Conservation (phyloP, 371 early-diverging fungal genomes). For the Rhizopus sp. region DNA sequence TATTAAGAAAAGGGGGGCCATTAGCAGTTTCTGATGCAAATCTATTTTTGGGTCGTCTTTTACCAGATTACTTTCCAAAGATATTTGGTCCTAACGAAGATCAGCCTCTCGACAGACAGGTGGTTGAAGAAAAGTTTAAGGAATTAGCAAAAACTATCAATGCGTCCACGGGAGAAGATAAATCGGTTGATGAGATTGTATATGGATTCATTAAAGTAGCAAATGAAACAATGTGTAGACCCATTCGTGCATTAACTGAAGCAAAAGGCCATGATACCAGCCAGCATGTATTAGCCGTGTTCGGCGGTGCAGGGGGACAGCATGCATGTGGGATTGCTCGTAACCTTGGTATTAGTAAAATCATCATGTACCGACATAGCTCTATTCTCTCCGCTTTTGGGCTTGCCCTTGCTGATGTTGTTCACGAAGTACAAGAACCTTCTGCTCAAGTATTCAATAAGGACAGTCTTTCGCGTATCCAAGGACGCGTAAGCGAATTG, state of each 20-base stretch:
- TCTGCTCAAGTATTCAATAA: constrained; percentile 46
- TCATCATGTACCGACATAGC: constrained; percentile 84
- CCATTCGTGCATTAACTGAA: constrained; percentile 93
- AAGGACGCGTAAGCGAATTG: constrained; percentile 55
- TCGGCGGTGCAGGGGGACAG: constrained; percentile 96
- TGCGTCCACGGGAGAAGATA: constrained; percentile 35
- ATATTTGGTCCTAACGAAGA: constrained; percentile 94
- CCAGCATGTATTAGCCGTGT: constrained; percentile 86
- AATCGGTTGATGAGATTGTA: constrained; percentile 82
- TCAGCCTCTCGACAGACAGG: constrained; percentile 75
- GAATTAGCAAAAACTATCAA: constrained; percentile 70
- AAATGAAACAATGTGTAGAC: constrained; percentile 95
- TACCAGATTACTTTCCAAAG: constrained; percentile 87
- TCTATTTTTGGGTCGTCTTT: constrained; percentile 82
- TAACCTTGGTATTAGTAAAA: constrained; percentile 80
- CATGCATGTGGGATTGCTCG: constrained; percentile 94
- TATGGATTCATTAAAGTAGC: constrained; percentile 94
- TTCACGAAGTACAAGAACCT: constrained; percentile 91
- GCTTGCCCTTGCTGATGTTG: constrained; percentile 87
- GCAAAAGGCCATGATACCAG: constrained; percentile 90
- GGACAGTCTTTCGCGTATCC: constrained; percentile 41
- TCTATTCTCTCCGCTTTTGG: constrained; percentile 96
- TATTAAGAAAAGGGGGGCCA: constrained; percentile 84
- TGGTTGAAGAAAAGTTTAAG: constrained; percentile 65
- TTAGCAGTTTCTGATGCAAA: constrained; percentile 95